Percentiles rank a stretch among this genome's conserved stretches.
Conservation (phyloP, 1,284 basidiomycete genomes). For the Mycena sp. region DNA sequence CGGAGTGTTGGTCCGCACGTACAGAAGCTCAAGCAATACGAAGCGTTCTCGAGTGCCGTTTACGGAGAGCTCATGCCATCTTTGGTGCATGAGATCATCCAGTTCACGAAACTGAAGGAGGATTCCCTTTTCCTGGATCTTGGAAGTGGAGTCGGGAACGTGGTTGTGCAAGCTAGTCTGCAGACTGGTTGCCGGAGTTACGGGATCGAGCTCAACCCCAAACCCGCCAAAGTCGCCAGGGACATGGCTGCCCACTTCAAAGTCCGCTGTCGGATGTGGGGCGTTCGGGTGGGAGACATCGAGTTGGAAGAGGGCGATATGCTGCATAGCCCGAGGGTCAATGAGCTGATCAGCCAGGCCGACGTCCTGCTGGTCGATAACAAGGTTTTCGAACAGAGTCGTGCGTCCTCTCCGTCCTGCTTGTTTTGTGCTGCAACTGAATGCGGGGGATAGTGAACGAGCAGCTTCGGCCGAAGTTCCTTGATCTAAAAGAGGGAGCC, state of each 20-base stretch:
- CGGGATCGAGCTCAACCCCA: conserved; percentile 73
- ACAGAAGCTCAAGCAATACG: conserved; percentile 69
- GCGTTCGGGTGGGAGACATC: conserved; percentile 69
- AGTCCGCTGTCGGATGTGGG: conserved; percentile 80
- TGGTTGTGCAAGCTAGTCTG: conserved; percentile 78
- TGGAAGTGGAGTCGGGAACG: conserved; percentile 83
- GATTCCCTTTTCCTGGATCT: conserved; percentile 77
- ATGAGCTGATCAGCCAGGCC: conserved; percentile 69
- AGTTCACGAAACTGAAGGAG: conserved; percentile 63
- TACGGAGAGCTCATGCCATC: conserved; percentile 82
- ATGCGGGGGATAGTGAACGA: conserved; percentile 68
- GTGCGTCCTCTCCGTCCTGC: conserved; percentile 53
- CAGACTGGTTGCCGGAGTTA: conserved; percentile 79
- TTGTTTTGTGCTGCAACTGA: conserved; percentile 2
- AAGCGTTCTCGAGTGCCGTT: conserved; percentile 77
- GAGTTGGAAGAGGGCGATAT: conserved; percentile 81
- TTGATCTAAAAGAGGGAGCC: conserved; percentile 84
- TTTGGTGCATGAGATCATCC: conserved; percentile 72
- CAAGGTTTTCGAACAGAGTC: conserved; percentile 75
- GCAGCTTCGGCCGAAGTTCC: conserved; percentile 74
- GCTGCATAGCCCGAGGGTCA: conserved; percentile 66
- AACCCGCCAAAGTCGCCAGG: conserved; percentile 70
- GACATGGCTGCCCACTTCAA: conserved; percentile 70
- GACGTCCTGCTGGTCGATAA: conserved; percentile 84
- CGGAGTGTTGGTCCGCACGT: conserved; percentile 79